Evolutionary conservation across 2,329 filamentous ascomycete genomes (phyloP).

Genomic region (Elsinoe arachidis): DNA sequence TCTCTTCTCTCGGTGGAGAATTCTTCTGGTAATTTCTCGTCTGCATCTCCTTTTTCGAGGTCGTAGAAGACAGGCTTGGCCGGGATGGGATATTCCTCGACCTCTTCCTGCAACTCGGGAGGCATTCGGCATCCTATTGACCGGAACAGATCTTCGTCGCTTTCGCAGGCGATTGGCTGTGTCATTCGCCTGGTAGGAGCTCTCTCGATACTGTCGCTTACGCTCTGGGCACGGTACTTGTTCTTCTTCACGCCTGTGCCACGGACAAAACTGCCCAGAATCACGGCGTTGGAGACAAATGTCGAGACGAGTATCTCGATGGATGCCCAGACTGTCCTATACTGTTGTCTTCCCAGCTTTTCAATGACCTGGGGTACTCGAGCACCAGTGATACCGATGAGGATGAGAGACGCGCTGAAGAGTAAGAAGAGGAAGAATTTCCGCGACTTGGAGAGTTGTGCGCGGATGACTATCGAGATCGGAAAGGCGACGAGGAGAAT

Average conservation of each 20-base stretch:
- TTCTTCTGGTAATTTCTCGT: background rate
- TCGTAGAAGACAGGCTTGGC: slow-evolving; percentile 9
- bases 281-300: slow-evolving; percentile 75
- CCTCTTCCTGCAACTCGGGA: slow-evolving; percentile 38
- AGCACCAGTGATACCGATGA: slow-evolving; percentile 71
- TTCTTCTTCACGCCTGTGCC: slow-evolving; percentile 85
- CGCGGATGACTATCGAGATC: slow-evolving; percentile 75
- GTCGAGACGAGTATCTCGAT: slow-evolving; percentile 85
- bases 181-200: slow-evolving; percentile 53
- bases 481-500: slow-evolving; percentile 80
- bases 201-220: slow-evolving; percentile 45
- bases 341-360: slow-evolving; percentile 66
- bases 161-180: slow-evolving; percentile 57
- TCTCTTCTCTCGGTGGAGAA: slow-evolving; percentile 6
- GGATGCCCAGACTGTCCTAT: slow-evolving; percentile 79
- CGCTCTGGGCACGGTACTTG: slow-evolving; percentile 59
- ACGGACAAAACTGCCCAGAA: slow-evolving; percentile 85
- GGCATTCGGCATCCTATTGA: slow-evolving; percentile 64
- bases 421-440: slow-evolving; percentile 72
- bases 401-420: slow-evolving; percentile 74
- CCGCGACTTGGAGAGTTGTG: slow-evolving; percentile 64
- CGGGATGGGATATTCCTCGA: slow-evolving; percentile 15
- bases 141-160: slow-evolving; percentile 81
- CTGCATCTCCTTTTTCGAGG: slow-evolving; percentile 13
- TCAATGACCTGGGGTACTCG: slow-evolving; percentile 71